Evolutionary conservation across 2,329 filamentous ascomycete genomes (phyloP), one percentile per base, ranked within the genome.

Genomic region (Colletotrichum siamense): DNA sequence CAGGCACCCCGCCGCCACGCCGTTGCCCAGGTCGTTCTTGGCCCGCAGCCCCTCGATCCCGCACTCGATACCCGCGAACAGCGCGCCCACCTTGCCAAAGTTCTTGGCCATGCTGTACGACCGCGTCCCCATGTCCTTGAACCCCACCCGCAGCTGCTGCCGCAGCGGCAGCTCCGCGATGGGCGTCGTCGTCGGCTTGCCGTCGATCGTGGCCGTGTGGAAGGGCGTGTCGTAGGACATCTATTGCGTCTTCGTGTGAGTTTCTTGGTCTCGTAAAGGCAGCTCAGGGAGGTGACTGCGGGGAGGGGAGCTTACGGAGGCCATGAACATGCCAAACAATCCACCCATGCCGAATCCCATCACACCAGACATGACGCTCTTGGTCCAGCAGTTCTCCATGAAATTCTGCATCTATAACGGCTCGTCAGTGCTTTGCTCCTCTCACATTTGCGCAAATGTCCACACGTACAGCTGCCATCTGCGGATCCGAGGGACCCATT

Each of bases 151-250:
- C 70, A 99, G 90, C 86, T 99, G 97, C 84, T 98, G 92, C 62
- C 93, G 91, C 78, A 96, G 90, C 32, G 97, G 96, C 24, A 99
- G 92, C n/a, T 89, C 88, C 57, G 88, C 83, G 76, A 93, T 82
- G 64, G 88, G 84, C 28, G 80, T 85, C 64, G 83, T 80, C 82
- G 79, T 83, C 34, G 74, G 68, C 71, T 73, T 65, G 64, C 82
- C 81, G 81, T 86, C 86, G 59, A 87, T 86, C 65, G 80, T 81
- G 36, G 86, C 81, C 36, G 84, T 87, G 84, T 91, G 94, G 86
- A 96, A 94, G 75, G 96, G 95, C 0, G 96, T 98, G 84, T 99
- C 97, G 91, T 99, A 99, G 86, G 95, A 94, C 97, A 99, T 99
- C 95, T 98, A 44, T 36, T 36, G 16, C 39, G 39, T 39, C 49